Evolutionary conservation across 768 basidiomycete genomes (phyloP).

Genomic region (Tephrocybe rancida): DNA sequence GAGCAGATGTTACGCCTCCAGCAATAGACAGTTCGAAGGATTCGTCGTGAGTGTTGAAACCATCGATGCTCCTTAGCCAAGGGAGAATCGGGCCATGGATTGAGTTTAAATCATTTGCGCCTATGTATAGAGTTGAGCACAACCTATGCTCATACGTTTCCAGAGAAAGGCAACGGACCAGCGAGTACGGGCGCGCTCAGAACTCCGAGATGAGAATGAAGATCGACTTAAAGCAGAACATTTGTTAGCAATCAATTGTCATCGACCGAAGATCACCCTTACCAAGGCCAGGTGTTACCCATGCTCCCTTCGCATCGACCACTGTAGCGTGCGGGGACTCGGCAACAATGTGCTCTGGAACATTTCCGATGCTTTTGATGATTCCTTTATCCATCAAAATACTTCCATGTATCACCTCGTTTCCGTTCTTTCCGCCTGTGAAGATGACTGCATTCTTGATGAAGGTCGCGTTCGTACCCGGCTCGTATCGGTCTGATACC

Average conservation of each 20-base stretch:
- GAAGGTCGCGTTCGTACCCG: constrained; percentile 64
- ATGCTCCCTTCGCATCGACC: constrained; percentile 63
- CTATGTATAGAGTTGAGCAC: constrained; percentile 17
- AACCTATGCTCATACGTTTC: constrained; percentile 8
- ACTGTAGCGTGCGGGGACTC: constrained; percentile 47
- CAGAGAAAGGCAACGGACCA: constrained; percentile 23
- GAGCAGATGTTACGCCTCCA: constrained; percentile 87
- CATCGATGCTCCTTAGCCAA: constrained; percentile 83
- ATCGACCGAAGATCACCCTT: constrained; percentile 6
- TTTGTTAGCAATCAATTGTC: neutral
- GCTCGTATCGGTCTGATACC: constrained; percentile 66
- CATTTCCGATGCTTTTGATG: constrained; percentile 58
- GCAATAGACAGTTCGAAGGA: constrained; percentile 74
- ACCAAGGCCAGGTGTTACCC: constrained; percentile 73
- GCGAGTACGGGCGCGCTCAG: constrained; percentile 61
- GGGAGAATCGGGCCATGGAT: constrained; percentile 68
- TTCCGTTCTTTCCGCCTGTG: constrained; percentile 58
- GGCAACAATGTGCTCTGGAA: constrained; percentile 39
- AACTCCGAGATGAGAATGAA: constrained; percentile 83
- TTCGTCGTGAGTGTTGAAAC: constrained; percentile 84
- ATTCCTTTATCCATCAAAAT: constrained; percentile 70
- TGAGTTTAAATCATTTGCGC: constrained; percentile 66
- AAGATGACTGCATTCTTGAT: constrained; percentile 75
- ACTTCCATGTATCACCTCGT: constrained; percentile 60
- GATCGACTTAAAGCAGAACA: constrained; percentile 50